A percentile compares a stretch with the other conserved stretches of the same genome.
Conservation (phyloP, 805 yeast genomes). For the Lachancea waltii region DNA sequence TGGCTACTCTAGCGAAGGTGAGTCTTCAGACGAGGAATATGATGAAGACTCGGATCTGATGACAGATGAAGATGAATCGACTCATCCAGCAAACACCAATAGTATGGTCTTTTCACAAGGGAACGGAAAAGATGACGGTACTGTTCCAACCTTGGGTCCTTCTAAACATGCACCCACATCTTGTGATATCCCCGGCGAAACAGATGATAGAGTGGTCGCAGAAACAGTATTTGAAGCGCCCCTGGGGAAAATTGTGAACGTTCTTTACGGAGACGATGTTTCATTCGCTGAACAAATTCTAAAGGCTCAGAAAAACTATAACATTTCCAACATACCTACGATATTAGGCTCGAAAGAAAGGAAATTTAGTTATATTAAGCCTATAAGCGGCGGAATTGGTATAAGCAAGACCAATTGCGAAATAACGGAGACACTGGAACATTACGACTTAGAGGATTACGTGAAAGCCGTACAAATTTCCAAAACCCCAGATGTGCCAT, state of each 20-base stretch:
- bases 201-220: slow-evolving; percentile 48
- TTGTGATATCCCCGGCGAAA: slow-evolving; percentile 37
- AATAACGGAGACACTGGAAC: slow-evolving; percentile 53
- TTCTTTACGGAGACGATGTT: slow-evolving; percentile 59
- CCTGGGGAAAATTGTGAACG: slow-evolving; percentile 49
- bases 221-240: slow-evolving; percentile 57
- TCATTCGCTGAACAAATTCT: slow-evolving; percentile 40
- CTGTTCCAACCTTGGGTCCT: slow-evolving; percentile 33
- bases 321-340: slow-evolving; percentile 44
- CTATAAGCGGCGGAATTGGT: slow-evolving; percentile 61
- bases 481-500: slow-evolving; percentile 77
- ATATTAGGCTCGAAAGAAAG: slow-evolving; percentile 37
- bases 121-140: neutral
- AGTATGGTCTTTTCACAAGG: neutral
- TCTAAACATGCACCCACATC: slow-evolving; percentile 44
- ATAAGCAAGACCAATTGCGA: slow-evolving; percentile 69
- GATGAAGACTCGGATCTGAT: slow-evolving; percentile 10
- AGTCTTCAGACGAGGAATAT: slow-evolving; percentile 2
- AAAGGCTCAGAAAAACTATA: slow-evolving; percentile 56
- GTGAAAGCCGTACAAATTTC: slow-evolving; percentile 52
- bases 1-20: slow-evolving; percentile 7
- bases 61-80: neutral
- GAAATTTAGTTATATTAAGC: slow-evolving; percentile 53
- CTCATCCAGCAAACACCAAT: neutral
- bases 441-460: slow-evolving; percentile 41